phyloP scores from a whole-genome alignment of 495 filamentous ascomycete genomes.

The Lasiosphaeria hispida region DNA sequence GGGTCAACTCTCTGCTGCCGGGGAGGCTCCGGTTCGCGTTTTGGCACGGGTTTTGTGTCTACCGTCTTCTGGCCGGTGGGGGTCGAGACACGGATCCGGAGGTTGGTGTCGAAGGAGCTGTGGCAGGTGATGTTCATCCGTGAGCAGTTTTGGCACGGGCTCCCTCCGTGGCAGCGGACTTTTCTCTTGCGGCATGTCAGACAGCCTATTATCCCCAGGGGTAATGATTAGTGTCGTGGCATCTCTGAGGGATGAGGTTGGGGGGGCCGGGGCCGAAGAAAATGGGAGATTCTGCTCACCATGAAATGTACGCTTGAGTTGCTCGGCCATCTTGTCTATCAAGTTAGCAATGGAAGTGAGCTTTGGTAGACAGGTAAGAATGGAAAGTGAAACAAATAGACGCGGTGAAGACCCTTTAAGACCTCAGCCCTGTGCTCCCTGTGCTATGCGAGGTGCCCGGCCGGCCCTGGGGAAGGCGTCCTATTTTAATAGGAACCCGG shows the following conservation, averaged over 20 bases:
- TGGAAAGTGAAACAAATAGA: background rate
- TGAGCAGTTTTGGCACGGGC: conserved; percentile 34
- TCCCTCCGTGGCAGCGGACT: conserved; percentile 35
- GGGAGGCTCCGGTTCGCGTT: conserved; percentile 2
- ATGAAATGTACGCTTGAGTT: conserved; percentile 34
- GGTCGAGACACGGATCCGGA: conserved; percentile 30
- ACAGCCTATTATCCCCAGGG: conserved; percentile 24
- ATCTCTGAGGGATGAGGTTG: background rate
- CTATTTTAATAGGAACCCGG: too few relatives aligned
- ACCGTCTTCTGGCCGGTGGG: conserved; percentile 29
- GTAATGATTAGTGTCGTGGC: background rate
- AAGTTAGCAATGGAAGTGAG: background rate
- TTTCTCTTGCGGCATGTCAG: conserved; percentile 39
- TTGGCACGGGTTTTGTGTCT: conserved; percentile 15
- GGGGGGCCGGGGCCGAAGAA: background rate
- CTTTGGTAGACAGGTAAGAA: background rate
- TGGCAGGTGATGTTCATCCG: conserved; percentile 37
- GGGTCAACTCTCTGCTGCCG: background rate
- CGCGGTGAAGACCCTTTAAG: too few relatives aligned
- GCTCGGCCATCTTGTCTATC: conserved; percentile 20
- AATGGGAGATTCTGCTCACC: conserved; percentile 19
- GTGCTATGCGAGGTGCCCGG: too few relatives aligned
- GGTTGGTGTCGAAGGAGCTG: conserved; percentile 37
- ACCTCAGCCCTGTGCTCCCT: too few relatives aligned
- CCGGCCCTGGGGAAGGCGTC: too few relatives aligned